Evolutionary conservation across 495 filamentous ascomycete genomes (phyloP), one percentile per base, ranked within the genome.

Genomic region (Neurospora sp.): DNA sequence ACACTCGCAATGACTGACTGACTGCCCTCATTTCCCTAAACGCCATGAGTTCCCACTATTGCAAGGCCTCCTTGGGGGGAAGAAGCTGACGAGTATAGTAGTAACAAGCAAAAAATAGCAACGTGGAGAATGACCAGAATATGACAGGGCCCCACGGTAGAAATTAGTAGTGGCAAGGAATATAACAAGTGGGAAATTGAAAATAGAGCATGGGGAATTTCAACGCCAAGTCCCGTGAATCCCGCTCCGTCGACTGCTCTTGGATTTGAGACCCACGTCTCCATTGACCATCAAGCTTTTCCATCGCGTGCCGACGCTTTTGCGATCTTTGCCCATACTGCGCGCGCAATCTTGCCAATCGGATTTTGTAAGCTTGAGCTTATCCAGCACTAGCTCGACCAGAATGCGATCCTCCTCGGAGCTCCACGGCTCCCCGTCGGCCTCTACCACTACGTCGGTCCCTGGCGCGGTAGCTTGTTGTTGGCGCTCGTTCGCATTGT

Each of bases 291-390:
- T 85, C 72, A 89, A 83, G 70, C 88, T 86, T 81, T 89, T 89
- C 91, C 91, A 94, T 78, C 92, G 82, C 70, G 85, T 84, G 31
- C 90, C 90, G n/a, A 93, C 82, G 74, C 88, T 91, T 23, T 84
- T 83, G n/a, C 88, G 81, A 77, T 92, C 89, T 78, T 89, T 91
- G 27, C 89, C 88, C 72, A 94, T 84, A 75, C 84, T 88, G 62
- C 87, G 84, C 72, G 92, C 92, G 82, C 92, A 94, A 73, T 94
- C 92, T 69, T 93, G 90, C 92, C 91, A 94, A 72, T 94, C 91
- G 71, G 84, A 87, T 79, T 89, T 90, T 54, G 88, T 89, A 35
- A 94, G 88, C 74, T 88, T 88, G 70, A 94, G 86, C 78, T 93
- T 94, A 77, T 91, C 89, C 3, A 94, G 84, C 40, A 94, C 91